phyloP scores from a whole-genome alignment of 495 filamentous ascomycete genomes.

The Sabuloglossum arenarium region DNA sequence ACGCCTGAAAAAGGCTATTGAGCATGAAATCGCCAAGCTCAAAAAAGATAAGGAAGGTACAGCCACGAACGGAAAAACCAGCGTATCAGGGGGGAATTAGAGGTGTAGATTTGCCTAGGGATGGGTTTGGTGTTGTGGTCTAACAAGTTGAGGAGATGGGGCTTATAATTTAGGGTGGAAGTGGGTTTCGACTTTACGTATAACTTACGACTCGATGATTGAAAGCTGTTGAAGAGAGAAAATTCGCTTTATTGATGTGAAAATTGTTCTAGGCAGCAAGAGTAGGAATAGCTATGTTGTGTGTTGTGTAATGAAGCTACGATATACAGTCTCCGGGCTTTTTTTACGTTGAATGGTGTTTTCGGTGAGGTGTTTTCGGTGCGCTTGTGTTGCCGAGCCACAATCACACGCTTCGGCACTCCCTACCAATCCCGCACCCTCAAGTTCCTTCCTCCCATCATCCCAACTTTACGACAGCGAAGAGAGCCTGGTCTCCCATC shows the following conservation, averaged over 20 bases:
- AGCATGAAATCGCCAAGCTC: conserved; percentile 44
- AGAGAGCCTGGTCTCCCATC: conserved; percentile 1
- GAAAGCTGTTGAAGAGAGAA: too few relatives aligned
- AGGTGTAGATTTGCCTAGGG: not conserved
- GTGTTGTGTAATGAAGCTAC: too few relatives aligned
- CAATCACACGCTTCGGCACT: not conserved
- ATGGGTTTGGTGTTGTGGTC: not conserved
- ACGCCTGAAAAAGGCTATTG: conserved; percentile 54
- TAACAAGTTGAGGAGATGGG: not conserved
- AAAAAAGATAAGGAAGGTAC: conserved; percentile 18
- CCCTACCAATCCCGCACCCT: conserved; percentile 1
- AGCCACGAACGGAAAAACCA: not conserved
- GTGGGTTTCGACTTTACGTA: not conserved
- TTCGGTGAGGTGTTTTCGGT: not conserved
- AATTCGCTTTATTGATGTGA: too few relatives aligned
- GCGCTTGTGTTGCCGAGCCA: not conserved
- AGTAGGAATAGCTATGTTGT: too few relatives aligned
- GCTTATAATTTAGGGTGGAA: too few relatives aligned
- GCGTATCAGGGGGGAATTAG: not conserved
- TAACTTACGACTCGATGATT: too few relatives aligned
- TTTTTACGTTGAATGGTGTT: too few relatives aligned
- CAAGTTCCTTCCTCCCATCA: conserved; percentile 1
- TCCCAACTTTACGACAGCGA: not conserved
- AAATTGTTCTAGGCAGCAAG: not conserved
- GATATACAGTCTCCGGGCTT: too few relatives aligned